Conservation (phyloP, 202 grass and related monocot species). For the Zoysia matrella region DNA sequence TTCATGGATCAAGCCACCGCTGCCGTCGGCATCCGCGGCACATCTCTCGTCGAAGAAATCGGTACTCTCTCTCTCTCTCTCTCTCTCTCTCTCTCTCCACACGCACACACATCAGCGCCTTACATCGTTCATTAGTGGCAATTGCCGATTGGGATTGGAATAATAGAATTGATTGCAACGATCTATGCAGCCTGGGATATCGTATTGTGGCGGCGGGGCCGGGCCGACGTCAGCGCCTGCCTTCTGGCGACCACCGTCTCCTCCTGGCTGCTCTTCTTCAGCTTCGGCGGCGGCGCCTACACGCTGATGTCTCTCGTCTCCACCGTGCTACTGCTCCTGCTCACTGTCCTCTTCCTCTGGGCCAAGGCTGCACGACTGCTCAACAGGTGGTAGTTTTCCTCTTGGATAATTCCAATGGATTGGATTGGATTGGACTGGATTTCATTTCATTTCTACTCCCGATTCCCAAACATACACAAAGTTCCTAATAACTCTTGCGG, state of each 20-base stretch:
- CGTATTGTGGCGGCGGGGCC: slow-evolving; percentile 76
- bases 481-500: background rate
- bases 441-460: too few relatives aligned
- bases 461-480: too few relatives aligned
- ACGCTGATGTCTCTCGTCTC: slow-evolving; percentile 67
- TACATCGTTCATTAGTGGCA: too few relatives aligned
- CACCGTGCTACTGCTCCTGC: slow-evolving; percentile 77
- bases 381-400: slow-evolving; percentile 44
- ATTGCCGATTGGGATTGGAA: too few relatives aligned
- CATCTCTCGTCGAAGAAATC: background rate
- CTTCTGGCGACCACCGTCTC: slow-evolving; percentile 51
- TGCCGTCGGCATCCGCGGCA: background rate
- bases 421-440: too few relatives aligned
- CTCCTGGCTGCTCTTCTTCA: slow-evolving; percentile 59
- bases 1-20: background rate
- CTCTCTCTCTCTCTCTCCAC: too few relatives aligned
- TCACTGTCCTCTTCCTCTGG: slow-evolving; percentile 83
- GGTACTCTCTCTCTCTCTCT: background rate
- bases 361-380: slow-evolving; percentile 82
- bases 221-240: slow-evolving; percentile 44
- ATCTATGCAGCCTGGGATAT: slow-evolving; percentile 57
- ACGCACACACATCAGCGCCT: too few relatives aligned
- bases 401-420: too few relatives aligned
- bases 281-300: slow-evolving; percentile 37
- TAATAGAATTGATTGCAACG: too few relatives aligned